Percentiles rank a stretch among this genome's conserved stretches.
phyloP scores from a whole-genome alignment of 2,329 filamentous ascomycete species.

The Huntiella savannae region DNA sequence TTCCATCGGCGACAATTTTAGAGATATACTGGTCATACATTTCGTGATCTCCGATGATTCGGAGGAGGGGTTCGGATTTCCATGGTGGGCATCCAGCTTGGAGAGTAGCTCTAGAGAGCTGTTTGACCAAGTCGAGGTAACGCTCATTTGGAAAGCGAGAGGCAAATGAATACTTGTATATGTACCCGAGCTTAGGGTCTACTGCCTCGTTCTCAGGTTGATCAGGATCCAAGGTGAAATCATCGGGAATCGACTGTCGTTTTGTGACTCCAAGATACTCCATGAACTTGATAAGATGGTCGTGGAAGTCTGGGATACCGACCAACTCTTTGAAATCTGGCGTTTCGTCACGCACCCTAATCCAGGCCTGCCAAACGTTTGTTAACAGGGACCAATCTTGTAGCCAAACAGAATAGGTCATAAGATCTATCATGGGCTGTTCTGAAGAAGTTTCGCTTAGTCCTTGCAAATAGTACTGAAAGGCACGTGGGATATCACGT shows the following conservation, averaged over 20 bases:
- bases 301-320: constrained; percentile 8
- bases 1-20: neutral
- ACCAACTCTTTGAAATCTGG: constrained; percentile 5
- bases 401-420: constrained; percentile 10
- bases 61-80: constrained; percentile 3
- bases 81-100: constrained; percentile 3
- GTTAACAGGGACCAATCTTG: constrained; percentile 8
- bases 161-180: constrained; percentile 7
- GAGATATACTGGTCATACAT: constrained; percentile 6
- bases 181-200: constrained; percentile 5
- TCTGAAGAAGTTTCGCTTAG: constrained; percentile 6
- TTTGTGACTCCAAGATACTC: constrained; percentile 4
- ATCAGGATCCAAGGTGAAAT: constrained; percentile 4
- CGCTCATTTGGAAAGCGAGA: constrained; percentile 2
- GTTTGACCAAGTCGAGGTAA: constrained; percentile 7
- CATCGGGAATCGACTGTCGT: neutral
- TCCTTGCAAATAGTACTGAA: constrained; percentile 8
- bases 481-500: constrained; percentile 9
- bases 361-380: constrained; percentile 9
- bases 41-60: neutral
- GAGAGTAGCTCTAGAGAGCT: constrained; percentile 2
- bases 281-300: constrained; percentile 1
- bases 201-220: neutral
- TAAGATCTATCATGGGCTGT: constrained; percentile 9
- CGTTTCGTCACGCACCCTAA: constrained; percentile 5